Evolutionary conservation across 2,329 filamentous ascomycete genomes (phyloP), one percentile per base, ranked within the genome.

Genomic region (Lachnellula cervina): DNA sequence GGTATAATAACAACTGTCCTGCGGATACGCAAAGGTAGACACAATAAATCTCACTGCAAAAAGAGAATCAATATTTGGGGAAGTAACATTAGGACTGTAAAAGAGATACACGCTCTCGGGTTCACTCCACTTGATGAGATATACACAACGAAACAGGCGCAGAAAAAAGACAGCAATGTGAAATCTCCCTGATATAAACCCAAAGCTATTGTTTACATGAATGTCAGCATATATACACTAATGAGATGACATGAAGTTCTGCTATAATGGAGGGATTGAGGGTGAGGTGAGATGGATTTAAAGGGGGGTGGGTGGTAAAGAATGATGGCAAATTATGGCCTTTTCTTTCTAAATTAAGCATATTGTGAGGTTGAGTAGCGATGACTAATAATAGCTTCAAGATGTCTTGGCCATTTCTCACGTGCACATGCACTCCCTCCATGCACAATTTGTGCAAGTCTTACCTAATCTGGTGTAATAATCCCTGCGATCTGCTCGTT

Each of bases 321-420:
- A 56, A 57, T 55, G 49, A 37, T 54, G 43, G 55, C 54, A 62
- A 64, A 64, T 64, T 62, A 57, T 56, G 46, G 54, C 52, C 50
- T 52, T 55, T 63, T 62, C 48, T 14, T 52, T 28, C 38, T 11
- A 40, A 42, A 40, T 21, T 35, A 25, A 50, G 48, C 35, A 52
- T 21, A 28, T 17, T 19, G 40, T 35, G 42, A 43, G 21, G 25
- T 45, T 23, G 28, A 52, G 37, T 23, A 9, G 40, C 34, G 40
- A 40, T 52, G 45, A 52, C 45, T 52, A 45, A 38, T 32, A 23
- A 23, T 13, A 23, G 16, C 17, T 28, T 44, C 48, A 49, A 47
- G 42, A 47, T 34, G 13, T 17, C 50, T 43, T 51, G 34, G 48
- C 28, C 21, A 23, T 13, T n/a, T 42, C 37, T 17, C 32, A 37